Conservation (phyloP, 1,139 yeast genomes). For the Hemisphaericaspora xylofermentans region DNA sequence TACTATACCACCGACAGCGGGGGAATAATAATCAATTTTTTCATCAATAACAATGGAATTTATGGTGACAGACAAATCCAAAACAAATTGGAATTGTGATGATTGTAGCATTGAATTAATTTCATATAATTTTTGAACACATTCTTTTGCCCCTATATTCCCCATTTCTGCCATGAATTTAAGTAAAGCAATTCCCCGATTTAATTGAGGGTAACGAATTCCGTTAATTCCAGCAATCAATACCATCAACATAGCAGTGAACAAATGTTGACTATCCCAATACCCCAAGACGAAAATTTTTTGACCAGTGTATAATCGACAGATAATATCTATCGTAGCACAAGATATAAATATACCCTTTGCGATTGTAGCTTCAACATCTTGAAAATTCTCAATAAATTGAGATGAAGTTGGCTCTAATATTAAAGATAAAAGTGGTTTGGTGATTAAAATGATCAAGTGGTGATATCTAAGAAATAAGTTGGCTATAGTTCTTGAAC, state of each 20-base stretch:
- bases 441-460: constrained; percentile 41
- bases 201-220: constrained; percentile 26
- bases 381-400: constrained; percentile 26
- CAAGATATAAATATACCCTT: constrained; percentile 42
- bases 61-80: constrained; percentile 15
- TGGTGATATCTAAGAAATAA: constrained; percentile 49
- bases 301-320: constrained; percentile 33
- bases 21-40: constrained; percentile 6
- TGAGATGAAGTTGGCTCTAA: constrained; percentile 31
- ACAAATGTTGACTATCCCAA: constrained; percentile 54
- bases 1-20: not conserved
- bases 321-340: constrained; percentile 39
- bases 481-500: constrained; percentile 35
- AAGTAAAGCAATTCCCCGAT: constrained; percentile 34
- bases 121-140: constrained; percentile 23
- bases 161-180: constrained; percentile 40
- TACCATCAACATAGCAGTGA: constrained; percentile 41
- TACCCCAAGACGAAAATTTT: constrained; percentile 47
- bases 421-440: constrained; percentile 45
- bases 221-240: constrained; percentile 39
- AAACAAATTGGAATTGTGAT: constrained; percentile 21
- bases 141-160: constrained; percentile 42
- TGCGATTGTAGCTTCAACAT: constrained; percentile 34
- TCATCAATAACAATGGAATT: constrained; percentile 6
- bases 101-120: constrained; percentile 19